Evolutionary conservation across 306 rosid genomes (phyloP), one percentile per base, ranked within the genome.

Genomic region (Gillenia trifoliata): DNA sequence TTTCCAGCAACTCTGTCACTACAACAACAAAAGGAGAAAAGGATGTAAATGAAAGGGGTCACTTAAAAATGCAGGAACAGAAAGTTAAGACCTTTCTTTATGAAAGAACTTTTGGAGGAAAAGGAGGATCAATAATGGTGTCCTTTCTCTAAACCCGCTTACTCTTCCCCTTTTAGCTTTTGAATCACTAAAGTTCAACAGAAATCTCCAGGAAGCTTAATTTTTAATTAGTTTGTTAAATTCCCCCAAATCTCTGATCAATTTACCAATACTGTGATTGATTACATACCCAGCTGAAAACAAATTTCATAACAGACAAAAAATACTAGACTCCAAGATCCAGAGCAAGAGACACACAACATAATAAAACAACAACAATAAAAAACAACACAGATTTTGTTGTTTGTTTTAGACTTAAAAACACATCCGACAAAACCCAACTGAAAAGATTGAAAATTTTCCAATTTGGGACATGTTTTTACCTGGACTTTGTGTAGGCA

Each of bases 271-370:
- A 50, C 74, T n/a, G 29, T 52, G 66, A 81, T 16, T 1, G 2
- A 45, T 45, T 29, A 29, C 63, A 70, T n/a, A 77, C 28, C 68
- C 75, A 83, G 71, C 73, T 55, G 76, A 84, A 50, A 84, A 56
- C 83, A 82, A 80, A 73, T 62, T 67, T 82, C 74, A 79, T 66
- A 86, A 74, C 93, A 80, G 96, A 93, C 97, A 93, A 93, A 91
- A 88, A 80, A 83, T 70, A 79, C 89, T 78, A 88, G 19, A 79
- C 87, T 87, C 90, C 91, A 87, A 86, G 56, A 74, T 61, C 64
- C 34, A 20, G 19, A 28, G 34, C 69, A 8, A 75, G 22, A 84
- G 61, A 81, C 47, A 78, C 69, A 56, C 52, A 47, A 16, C 52
- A 47, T 16, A 47, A 47, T 15, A 41, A 52, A 1, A 54, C 16